phyloP scores from a whole-genome alignment of 768 basidiomycete species.

The Lentinula sp. region DNA sequence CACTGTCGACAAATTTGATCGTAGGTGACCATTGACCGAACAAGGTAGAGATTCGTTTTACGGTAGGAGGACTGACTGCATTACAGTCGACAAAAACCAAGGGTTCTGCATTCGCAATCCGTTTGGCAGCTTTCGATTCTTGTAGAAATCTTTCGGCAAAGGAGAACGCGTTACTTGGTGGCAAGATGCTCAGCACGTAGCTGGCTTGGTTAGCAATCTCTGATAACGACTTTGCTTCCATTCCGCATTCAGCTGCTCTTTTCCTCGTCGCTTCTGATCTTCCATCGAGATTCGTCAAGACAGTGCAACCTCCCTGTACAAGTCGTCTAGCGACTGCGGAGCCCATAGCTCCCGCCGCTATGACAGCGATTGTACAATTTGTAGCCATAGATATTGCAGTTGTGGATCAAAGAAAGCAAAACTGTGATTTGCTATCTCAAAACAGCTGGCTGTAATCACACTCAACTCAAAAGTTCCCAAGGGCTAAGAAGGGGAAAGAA shows the following conservation, averaged over 20 bases:
- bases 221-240: constrained; percentile 30
- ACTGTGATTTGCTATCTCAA: neutral
- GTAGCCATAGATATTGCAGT: constrained; percentile 10
- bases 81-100: constrained; percentile 52
- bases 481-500: neutral
- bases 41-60: constrained; percentile 37
- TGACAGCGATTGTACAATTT: constrained; percentile 29
- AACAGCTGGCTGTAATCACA: neutral
- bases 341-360: constrained; percentile 58
- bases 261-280: constrained; percentile 45
- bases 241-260: constrained; percentile 45
- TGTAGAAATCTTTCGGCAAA: constrained; percentile 34
- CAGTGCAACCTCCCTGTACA: constrained; percentile 38
- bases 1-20: constrained; percentile 46
- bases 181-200: constrained; percentile 53
- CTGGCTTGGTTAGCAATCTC: constrained; percentile 27
- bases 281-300: constrained; percentile 48
- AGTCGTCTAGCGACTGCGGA: constrained; percentile 46
- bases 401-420: neutral
- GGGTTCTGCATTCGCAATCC: constrained; percentile 2
- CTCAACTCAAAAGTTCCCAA: neutral
- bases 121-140: constrained; percentile 16
- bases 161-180: constrained; percentile 44
- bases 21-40: constrained; percentile 25
- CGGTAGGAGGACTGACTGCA: constrained; percentile 47